Conservation (phyloP, 768 basidiomycete genomes). For the Collybiopsis confluens region DNA sequence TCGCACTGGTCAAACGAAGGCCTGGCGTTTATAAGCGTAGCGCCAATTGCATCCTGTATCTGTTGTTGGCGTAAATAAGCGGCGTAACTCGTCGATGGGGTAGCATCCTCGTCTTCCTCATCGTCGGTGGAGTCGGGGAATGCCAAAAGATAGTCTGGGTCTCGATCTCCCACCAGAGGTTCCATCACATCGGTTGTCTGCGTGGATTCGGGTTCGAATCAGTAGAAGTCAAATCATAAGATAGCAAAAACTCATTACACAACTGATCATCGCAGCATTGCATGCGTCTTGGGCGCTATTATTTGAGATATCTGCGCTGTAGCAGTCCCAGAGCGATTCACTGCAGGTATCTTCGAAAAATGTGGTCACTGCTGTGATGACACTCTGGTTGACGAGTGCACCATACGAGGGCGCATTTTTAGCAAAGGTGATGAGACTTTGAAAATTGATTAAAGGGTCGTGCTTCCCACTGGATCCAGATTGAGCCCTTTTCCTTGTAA, state of each 20-base stretch:
- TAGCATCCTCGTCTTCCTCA: conserved; percentile 28
- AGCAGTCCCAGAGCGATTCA: conserved; percentile 34
- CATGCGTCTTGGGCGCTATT: conserved; percentile 30
- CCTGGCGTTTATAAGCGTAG: conserved; percentile 17
- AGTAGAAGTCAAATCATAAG: background rate
- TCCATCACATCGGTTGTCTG: conserved; percentile 27
- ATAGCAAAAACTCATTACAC: conserved; percentile 26
- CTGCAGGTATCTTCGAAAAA: conserved; percentile 34
- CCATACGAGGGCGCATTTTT: conserved; percentile 43
- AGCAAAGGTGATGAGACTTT: conserved; percentile 37
- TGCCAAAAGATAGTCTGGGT: conserved; percentile 31
- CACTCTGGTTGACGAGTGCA: conserved; percentile 30
- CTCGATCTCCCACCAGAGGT: conserved; percentile 30
- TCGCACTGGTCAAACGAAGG: conserved; percentile 29
- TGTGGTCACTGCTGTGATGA: conserved; percentile 28
- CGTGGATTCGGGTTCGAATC: background rate
- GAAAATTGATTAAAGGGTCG: conserved; percentile 40
- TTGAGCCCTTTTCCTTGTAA: background rate
- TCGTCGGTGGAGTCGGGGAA: background rate
- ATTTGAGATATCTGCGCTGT: conserved; percentile 26
- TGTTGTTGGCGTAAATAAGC: conserved; percentile 24
- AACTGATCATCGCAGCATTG: conserved; percentile 30
- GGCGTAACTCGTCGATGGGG: conserved; percentile 36
- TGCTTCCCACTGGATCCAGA: conserved; percentile 34
- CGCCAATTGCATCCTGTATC: conserved; percentile 34